Base-by-base conservation (phyloP, 306 rosid genomes). In the Sechiopsis laciniata region DNA sequence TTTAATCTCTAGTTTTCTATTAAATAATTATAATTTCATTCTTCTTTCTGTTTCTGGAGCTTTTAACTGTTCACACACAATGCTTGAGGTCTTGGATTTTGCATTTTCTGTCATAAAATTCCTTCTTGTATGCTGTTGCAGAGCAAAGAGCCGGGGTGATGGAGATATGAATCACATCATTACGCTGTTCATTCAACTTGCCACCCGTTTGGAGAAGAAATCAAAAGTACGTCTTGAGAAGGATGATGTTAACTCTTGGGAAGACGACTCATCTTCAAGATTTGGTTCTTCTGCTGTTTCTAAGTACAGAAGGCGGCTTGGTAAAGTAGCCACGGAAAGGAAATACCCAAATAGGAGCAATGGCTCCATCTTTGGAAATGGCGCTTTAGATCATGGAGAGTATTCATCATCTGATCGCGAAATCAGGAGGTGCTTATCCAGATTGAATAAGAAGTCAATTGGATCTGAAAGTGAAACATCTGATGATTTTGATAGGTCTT, bases 391-490 rank as follows among this genome's bases (percentile, higher is more conserved):
- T 59, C 78, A 80, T 80, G 83, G 85, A 77, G 97, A 88, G 55
- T 82, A 83, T 78, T 82, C 90, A 46, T 94, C 98, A 46, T 94
- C 98, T 68, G 98, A 94, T 82, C 82, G 91, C 70, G 98, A 90
- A 82, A 86, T 94, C 73, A 87, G 90, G 80, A 86, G 90, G 80
- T 86, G 95, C 59, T 82, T 94, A 67, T 88, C 88, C 67, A 89
- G 83, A 83, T 82, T 89, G 90, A 94, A 91, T 79, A 91, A 84
- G 79, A 89, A 80, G 80, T 77, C 87, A 56, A 72, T 86, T 77
- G 95, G 78, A 79, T 95, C 99, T 60, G 97, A 87, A 73, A 88
- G 90, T 82, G 97, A 95, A 76, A 91, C 96, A 40, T 95, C 97
- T 51, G 97, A 95, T 74, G 98, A 94, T 52, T 72, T 77, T 76